These are phyloP conservation scores for Zalaria obscura DNA, from an alignment of 2,329 filamentous ascomycete species.

Conservation along the genomic window DNA sequence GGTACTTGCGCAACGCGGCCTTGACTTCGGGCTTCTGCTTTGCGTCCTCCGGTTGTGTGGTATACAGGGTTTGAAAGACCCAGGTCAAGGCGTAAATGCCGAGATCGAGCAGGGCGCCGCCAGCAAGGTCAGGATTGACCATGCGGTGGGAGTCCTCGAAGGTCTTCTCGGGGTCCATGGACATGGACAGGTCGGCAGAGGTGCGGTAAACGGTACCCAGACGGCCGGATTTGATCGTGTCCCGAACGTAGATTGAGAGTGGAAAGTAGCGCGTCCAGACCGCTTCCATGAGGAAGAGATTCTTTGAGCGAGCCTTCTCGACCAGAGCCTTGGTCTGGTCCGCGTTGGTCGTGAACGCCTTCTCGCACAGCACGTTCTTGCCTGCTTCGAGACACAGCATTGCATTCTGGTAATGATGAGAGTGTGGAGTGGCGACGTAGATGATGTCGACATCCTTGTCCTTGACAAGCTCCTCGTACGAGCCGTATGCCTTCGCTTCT, in stretches of 20 bases:
- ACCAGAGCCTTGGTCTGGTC: slow-evolving; percentile 60
- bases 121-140: slow-evolving; percentile 71
- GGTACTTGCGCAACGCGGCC: slow-evolving; percentile 56
- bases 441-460: slow-evolving; percentile 71
- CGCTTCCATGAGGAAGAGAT: slow-evolving; percentile 57
- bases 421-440: slow-evolving; percentile 83
- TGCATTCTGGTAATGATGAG: slow-evolving; percentile 83
- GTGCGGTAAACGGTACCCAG: slow-evolving; percentile 44
- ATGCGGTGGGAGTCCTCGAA: slow-evolving; percentile 55
- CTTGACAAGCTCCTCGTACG: slow-evolving; percentile 66
- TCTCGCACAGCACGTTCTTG: slow-evolving; percentile 84
- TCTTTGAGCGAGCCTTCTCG: slow-evolving; percentile 59
- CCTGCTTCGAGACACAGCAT: slow-evolving; percentile 72
- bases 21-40: slow-evolving; percentile 57
- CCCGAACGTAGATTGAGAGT: slow-evolving; percentile 59
- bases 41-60: slow-evolving; percentile 48
- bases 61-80: slow-evolving; percentile 82
- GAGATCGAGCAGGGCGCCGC: slow-evolving; percentile 69
- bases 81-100: slow-evolving; percentile 83
- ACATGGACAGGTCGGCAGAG: slow-evolving; percentile 44
- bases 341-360: slow-evolving; percentile 76
- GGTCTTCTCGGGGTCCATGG: slow-evolving; percentile 44
- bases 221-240: slow-evolving; percentile 43
- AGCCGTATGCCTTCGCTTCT: slow-evolving; percentile 59
- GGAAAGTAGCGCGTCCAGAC: slow-evolving; percentile 89